Conservation (phyloP, 495 filamentous ascomycete genomes). For the Parachaetomium inaequale region DNA sequence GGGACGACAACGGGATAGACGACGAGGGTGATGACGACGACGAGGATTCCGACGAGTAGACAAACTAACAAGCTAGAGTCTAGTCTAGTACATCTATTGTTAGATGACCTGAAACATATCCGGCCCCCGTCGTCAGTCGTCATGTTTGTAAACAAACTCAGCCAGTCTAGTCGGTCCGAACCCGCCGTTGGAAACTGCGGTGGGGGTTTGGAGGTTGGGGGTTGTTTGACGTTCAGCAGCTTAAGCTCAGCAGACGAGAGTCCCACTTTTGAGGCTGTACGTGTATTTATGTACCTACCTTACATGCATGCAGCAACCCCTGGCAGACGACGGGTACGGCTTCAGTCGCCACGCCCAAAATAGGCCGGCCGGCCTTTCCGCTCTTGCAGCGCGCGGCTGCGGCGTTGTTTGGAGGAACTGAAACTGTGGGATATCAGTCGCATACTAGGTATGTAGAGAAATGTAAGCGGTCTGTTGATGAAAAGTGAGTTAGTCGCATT, state of each 20-base stretch:
- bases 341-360: conserved; percentile 1
- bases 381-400: not conserved
- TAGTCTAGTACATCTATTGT: conserved; percentile 1
- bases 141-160: not conserved
- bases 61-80: not conserved
- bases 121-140: not conserved
- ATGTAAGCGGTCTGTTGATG: not conserved
- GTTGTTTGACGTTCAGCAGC: not conserved
- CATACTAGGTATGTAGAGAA: not conserved
- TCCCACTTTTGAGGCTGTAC: conserved; percentile 6
- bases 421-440: not conserved
- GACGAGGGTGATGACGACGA: conserved; percentile 15
- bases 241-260: not conserved
- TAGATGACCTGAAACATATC: conserved; percentile 3
- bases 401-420: not conserved
- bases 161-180: too few species aligned
- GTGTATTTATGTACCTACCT: not conserved
- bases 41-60: not conserved
- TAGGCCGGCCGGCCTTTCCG: not conserved
- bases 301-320: not conserved
- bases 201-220: not conserved
- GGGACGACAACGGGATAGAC: conserved; percentile 21
- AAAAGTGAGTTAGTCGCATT: not conserved
- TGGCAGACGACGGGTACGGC: not conserved
- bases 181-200: not conserved